Conservation (phyloP, 192 early-diverging fungal species). For the Mortierella hygrophila region DNA sequence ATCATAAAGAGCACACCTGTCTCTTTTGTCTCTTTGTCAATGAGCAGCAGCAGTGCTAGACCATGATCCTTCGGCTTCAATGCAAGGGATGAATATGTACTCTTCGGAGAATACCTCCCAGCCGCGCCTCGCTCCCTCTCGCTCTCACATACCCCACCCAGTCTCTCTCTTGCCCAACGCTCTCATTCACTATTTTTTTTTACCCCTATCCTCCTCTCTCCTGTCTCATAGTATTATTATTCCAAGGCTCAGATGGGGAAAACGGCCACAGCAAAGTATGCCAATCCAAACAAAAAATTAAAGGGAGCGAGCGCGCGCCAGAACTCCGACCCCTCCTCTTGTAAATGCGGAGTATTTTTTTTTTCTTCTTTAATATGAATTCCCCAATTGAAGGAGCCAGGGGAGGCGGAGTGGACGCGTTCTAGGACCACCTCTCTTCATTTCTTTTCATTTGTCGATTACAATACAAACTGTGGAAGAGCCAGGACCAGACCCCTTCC, state of each 20-base stretch:
- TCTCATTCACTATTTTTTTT: too few species aligned
- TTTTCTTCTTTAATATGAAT: neutral
- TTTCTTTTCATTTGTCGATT: neutral
- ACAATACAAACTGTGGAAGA: too few species aligned
- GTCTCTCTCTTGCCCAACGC: too few species aligned
- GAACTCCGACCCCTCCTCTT: neutral
- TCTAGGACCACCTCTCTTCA: constrained; percentile 1
- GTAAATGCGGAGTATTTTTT: neutral
- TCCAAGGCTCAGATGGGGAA: neutral
- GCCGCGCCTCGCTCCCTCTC: neutral
- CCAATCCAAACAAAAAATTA: neutral
- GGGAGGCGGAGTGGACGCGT: neutral
- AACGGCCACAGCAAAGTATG: constrained; percentile 7
- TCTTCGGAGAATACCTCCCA: neutral
- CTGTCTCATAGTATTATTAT: neutral
- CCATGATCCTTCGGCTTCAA: neutral
- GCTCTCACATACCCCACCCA: too few species aligned
- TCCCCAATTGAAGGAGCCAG: too few species aligned
- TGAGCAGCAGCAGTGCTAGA: neutral
- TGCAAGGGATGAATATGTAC: neutral
- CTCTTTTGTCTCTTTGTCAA: neutral
- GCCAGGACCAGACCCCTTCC: neutral
- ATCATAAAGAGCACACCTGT: neutral
- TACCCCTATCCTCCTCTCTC: neutral
- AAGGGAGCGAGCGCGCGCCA: neutral